Evolutionary conservation across 306 rosid genomes (phyloP).

Genomic region (Alnus rubra): DNA sequence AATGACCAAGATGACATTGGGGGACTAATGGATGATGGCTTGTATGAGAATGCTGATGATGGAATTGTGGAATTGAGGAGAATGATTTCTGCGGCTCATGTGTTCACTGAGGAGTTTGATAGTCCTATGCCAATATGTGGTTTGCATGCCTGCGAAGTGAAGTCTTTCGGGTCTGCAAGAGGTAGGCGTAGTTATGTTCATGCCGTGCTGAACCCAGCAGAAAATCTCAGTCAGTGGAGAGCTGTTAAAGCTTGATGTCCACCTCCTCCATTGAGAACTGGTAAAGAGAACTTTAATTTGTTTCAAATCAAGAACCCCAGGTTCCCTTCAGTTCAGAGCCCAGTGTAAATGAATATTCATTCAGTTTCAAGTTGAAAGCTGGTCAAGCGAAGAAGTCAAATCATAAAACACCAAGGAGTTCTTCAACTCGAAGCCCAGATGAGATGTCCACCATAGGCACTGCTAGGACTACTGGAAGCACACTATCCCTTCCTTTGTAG

Average conservation of each 20-base stretch:
- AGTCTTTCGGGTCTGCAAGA: conserved; percentile 44
- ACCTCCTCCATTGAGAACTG: conserved; percentile 37
- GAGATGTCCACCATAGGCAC: conserved; percentile 76
- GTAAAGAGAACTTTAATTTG: conserved; percentile 49
- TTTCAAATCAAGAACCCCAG: conserved; percentile 39
- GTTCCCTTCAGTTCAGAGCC: conserved; percentile 39
- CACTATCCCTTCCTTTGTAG: no score
- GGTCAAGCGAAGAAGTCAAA: conserved; percentile 25
- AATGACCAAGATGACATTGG: conserved; percentile 30
- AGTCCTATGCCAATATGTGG: conserved; percentile 26
- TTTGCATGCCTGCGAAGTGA: conserved; percentile 32
- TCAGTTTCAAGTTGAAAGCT: conserved; percentile 37
- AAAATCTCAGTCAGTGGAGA: conserved; percentile 75
- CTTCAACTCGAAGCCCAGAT: conserved; percentile 57
- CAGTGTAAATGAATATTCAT: conserved; percentile 37
- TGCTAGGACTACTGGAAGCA: no score
- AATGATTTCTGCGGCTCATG: conserved; percentile 23
- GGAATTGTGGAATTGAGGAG: conserved; percentile 31
- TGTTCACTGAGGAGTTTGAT: conserved; percentile 46
- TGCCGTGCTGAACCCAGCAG: conserved; percentile 75
- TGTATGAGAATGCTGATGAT: conserved; percentile 32
- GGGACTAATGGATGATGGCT: conserved; percentile 30
- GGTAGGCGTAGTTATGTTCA: conserved; percentile 68
- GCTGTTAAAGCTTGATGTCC: conserved; percentile 52
- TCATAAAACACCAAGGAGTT: conserved; percentile 61